phyloP scores from a whole-genome alignment of 2,329 filamentous ascomycete genomes.

The Colletotrichum sp. region DNA sequence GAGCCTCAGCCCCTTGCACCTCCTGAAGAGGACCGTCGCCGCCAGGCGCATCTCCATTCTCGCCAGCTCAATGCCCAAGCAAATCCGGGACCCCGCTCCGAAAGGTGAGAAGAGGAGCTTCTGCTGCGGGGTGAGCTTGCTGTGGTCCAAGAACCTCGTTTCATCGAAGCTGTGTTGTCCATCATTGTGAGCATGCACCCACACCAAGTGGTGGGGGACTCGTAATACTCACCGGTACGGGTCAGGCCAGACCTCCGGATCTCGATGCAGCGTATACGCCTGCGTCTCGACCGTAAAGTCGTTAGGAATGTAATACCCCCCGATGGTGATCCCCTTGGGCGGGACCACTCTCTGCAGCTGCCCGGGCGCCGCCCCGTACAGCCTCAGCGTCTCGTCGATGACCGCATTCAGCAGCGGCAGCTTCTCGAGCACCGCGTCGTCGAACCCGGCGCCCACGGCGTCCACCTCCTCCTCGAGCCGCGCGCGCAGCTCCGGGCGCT shows the following conservation, averaged over 20 bases:
- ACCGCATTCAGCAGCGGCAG: conserved; percentile 46
- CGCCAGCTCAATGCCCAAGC: conserved; percentile 63
- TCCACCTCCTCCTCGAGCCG: conserved; percentile 38
- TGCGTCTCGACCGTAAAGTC: conserved; percentile 46
- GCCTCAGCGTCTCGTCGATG: conserved; percentile 49
- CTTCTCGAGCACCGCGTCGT: conserved; percentile 34
- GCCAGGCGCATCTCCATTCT: conserved; percentile 59
- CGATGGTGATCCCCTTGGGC: conserved; percentile 39
- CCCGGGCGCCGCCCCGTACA: conserved; percentile 44
- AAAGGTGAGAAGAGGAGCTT: conserved; percentile 58
- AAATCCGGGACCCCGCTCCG: conserved; percentile 51
- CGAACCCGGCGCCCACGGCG: conserved; percentile 25
- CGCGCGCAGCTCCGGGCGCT: conserved; percentile 30
- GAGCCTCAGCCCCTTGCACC: conserved; percentile 41
- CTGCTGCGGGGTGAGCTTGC: conserved; percentile 33
- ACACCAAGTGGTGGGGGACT: rapidly evolving
- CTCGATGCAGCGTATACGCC: conserved; percentile 50
- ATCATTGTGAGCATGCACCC: not conserved
- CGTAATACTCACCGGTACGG: conserved; percentile 30
- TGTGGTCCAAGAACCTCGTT: not conserved
- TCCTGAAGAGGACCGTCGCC: conserved; percentile 55
- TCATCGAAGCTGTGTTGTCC: not conserved
- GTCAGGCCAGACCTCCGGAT: conserved; percentile 42
- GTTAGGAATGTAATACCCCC: conserved; percentile 42
- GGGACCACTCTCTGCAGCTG: conserved; percentile 45